Base-by-base conservation (phyloP, 768 basidiomycete species). In the Hortiboletus campestris region DNA sequence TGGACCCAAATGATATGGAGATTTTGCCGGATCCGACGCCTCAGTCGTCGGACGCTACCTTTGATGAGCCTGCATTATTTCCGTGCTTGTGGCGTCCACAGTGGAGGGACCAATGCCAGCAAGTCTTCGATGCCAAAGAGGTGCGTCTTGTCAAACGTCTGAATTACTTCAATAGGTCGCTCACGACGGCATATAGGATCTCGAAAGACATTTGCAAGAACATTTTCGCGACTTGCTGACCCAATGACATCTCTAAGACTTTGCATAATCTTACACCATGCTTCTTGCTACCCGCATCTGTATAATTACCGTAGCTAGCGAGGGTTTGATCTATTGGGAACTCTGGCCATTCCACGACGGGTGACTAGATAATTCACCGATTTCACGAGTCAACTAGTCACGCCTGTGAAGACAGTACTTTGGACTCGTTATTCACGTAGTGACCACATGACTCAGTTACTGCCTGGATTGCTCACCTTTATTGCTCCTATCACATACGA, bases 61-160 rank as follows among this genome's bases (percentile, higher is more conserved):
- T 46, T 16, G 69, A 71, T 5, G 67, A 69, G 6, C 55, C 47
- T 25, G 19, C 10, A 4, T 39, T 69, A 44, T 65, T 60, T 49
- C 65, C 71, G 14, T 71, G 69, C 44, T 49, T 65, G 63, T 71
- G 69, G 69, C 67, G 69, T 34, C 64, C 67, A 16, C 47, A 63
- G 3, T 57, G 57, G 53, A 58, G 61, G 46, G 65, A 69, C 7
- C 71, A 61, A 48, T 71, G 69, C 40, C 63, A 57, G 22, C 61
- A 60, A 13, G n/a, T 55, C 2, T 71, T 72, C 40, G 69, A 71
- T 54, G 44, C 63, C 53, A 71, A 62, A 38, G 69, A 71, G 69
- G 69, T 69, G 32, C n/a, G 60, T 40, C 25, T 43, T 14, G 2
- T 28, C 29, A 10, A 1, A 31, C 14, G 25, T 7, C 9, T 8